Percentiles rank a stretch among this genome's conserved stretches.
phyloP scores from a whole-genome alignment of 2,329 filamentous ascomycete species.

The Amphichorda felina region DNA sequence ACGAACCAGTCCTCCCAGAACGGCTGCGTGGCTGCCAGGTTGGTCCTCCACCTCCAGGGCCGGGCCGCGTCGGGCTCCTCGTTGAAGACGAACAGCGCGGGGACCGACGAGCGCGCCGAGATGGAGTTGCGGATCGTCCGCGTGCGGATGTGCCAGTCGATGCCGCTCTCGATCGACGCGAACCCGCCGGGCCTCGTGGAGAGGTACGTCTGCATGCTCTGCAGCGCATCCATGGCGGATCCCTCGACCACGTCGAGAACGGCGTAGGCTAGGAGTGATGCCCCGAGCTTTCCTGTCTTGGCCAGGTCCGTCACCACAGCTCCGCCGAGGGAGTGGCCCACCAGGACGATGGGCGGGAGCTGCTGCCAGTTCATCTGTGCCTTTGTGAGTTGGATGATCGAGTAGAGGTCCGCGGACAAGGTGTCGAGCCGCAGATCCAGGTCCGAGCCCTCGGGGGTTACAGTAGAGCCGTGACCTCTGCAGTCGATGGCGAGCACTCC shows the following conservation, averaged over 20 bases:
- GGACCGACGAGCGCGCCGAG: constrained; percentile 82
- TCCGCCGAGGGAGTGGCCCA: constrained; percentile 88
- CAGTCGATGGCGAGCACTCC: constrained; percentile 81
- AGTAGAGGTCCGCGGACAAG: constrained; percentile 60
- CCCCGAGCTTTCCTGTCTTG: constrained; percentile 50
- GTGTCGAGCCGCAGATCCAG: constrained; percentile 62
- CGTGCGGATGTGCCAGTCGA: constrained; percentile 89
- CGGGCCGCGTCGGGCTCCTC: constrained; percentile 22
- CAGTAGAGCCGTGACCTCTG: constrained; percentile 70
- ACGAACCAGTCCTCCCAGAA: constrained; percentile 95
- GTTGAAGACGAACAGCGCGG: constrained; percentile 54
- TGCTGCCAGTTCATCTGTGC: constrained; percentile 58
- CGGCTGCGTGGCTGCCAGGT: constrained; percentile 69
- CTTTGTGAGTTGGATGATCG: constrained; percentile 57
- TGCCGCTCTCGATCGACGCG: constrained; percentile 61
- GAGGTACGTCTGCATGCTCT: constrained; percentile 89
- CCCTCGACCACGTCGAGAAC: constrained; percentile 95
- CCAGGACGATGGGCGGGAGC: constrained; percentile 65
- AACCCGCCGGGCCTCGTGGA: constrained; percentile 72
- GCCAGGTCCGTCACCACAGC: constrained; percentile 83
- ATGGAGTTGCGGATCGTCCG: constrained; percentile 73
- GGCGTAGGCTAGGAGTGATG: constrained; percentile 67
- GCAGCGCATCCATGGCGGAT: constrained; percentile 85
- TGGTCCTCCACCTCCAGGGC: constrained; percentile 76
- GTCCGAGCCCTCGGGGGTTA: constrained; percentile 23